Percentiles rank a stretch among this genome's conserved stretches.
Evolutionary conservation across 768 basidiomycete genomes (phyloP).

Genomic region (Phlebiopsis flavidoalba): DNA sequence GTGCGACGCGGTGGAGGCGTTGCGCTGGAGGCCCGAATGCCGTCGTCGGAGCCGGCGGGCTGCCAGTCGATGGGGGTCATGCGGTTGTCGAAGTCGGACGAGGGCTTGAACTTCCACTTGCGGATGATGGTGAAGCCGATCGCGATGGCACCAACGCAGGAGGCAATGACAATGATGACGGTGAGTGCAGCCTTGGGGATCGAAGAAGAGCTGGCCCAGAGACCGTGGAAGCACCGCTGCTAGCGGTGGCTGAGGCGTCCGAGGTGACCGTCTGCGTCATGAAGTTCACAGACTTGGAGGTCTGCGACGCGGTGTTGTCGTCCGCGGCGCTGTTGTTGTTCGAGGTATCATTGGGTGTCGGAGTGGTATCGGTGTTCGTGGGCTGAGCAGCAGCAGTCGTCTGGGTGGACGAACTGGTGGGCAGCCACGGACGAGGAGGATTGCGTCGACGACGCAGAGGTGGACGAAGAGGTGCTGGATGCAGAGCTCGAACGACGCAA

Average conservation of each 20-base stretch:
- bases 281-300: conserved; percentile 2
- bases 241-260: conserved; percentile 24
- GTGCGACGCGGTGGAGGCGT: conserved; percentile 51
- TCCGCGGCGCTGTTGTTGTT: conserved; percentile 4
- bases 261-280: conserved; percentile 13
- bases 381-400: background rate
- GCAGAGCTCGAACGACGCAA: conserved; percentile 12
- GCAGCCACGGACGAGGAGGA: conserved; percentile 1
- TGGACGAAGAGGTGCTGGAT: conserved; percentile 15
- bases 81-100: conserved; percentile 75
- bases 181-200: conserved; percentile 43
- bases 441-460: conserved; percentile 4
- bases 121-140: conserved; percentile 88
- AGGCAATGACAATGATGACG: conserved; percentile 64
- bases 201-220: conserved; percentile 31
- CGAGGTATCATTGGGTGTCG: conserved; percentile 5
- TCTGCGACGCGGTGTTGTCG: background rate
- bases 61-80: conserved; percentile 89
- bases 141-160: conserved; percentile 59
- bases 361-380: background rate
- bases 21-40: conserved; percentile 45
- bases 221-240: conserved; percentile 11
- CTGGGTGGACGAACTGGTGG: conserved; percentile 1
- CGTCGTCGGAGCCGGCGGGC: conserved; percentile 47
- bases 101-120: conserved; percentile 87